These are phyloP conservation scores for Nematocida sp. DNA, from an alignment of 371 early-diverging fungal genomes.

Conservation along the genomic window DNA sequence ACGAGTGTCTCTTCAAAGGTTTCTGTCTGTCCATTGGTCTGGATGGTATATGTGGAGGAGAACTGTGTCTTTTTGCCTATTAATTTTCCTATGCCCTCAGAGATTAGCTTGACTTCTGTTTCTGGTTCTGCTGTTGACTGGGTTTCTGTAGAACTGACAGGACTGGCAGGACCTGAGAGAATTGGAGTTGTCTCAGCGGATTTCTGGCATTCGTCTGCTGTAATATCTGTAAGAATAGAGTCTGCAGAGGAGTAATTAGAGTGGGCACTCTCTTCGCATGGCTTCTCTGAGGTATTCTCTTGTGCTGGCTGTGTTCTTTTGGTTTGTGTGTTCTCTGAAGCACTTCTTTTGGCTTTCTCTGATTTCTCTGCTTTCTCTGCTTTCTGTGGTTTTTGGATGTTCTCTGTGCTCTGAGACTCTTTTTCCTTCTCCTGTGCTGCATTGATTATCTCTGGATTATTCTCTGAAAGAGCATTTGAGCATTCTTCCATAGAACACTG, in stretches of 20 bases:
- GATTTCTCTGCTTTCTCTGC: neutral
- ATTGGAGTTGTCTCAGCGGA: too few relatives aligned
- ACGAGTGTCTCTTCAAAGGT: neutral
- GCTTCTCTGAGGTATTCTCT: neutral
- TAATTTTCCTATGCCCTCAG: slow-evolving; percentile 35
- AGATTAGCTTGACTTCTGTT: neutral
- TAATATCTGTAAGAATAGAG: too few relatives aligned
- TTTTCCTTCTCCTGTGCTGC: neutral
- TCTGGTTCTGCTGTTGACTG: neutral
- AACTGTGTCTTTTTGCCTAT: slow-evolving; percentile 15
- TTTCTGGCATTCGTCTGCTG: too few relatives aligned
- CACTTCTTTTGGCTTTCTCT: neutral
- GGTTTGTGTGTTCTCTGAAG: neutral
- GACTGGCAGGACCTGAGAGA: too few relatives aligned
- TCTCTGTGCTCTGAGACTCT: neutral
- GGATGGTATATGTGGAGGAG: neutral
- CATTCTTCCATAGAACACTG: too few relatives aligned
- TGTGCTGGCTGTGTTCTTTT: neutral
- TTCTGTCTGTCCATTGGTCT: neutral
- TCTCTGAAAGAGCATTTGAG: too few relatives aligned
- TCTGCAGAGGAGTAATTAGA: too few relatives aligned
- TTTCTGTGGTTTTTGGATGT: neutral
- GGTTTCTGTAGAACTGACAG: too few relatives aligned
- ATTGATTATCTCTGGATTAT: neutral
- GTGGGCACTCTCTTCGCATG: neutral